Base-by-base conservation (phyloP, 2,329 filamentous ascomycete species). In the Didymosphaeria variabile region DNA sequence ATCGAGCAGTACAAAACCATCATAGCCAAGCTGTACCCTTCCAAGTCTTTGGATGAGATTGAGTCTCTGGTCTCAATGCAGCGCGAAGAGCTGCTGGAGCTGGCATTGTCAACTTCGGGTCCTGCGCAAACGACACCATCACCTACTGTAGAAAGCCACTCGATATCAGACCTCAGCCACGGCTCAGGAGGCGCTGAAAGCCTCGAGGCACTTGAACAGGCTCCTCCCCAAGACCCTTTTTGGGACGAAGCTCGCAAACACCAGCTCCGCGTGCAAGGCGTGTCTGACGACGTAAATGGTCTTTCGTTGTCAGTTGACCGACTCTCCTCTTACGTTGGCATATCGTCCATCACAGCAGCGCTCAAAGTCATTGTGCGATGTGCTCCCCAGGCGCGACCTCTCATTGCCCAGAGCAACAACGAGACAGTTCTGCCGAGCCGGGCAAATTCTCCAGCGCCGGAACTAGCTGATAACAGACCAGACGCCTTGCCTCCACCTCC, bases 281-380 rank as follows among this genome's bases (percentile, higher is more conserved):
- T 91, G 67, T 88, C 89, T 0, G 90, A 92, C 74, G 89, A 91
- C 72, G 88, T 91, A 46, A 91, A 91, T 72, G 89, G 88, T 0
- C 80, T 92, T 1, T 91, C 89, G 5, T 79, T 85, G 60, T 72
- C 85, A 6, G 86, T 90, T 59, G 85, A 88, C 46, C 86, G 88
- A 32, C 81, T 86, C 2, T 83, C 84, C 5, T 88, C 90, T 2
- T 92, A 92, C 69, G 81, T 92, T 3, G 90, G 90, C 1, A 88
- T 91, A 17, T 92, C 90, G 0, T 92, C 90, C 6, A 90, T 92
- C 71, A 90, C 91, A 70, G 90, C 90, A 1, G 90, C 90, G 1
- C 82, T 92, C 38, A 87, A 91, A 79, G 90, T 91, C 50, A 92
- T 93, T 67, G 81, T 84, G 36, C 82, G 79, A 76, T 81, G 86